phyloP scores from a whole-genome alignment of 1,284 basidiomycete genomes.

The Cryptococcus neoformans region DNA sequence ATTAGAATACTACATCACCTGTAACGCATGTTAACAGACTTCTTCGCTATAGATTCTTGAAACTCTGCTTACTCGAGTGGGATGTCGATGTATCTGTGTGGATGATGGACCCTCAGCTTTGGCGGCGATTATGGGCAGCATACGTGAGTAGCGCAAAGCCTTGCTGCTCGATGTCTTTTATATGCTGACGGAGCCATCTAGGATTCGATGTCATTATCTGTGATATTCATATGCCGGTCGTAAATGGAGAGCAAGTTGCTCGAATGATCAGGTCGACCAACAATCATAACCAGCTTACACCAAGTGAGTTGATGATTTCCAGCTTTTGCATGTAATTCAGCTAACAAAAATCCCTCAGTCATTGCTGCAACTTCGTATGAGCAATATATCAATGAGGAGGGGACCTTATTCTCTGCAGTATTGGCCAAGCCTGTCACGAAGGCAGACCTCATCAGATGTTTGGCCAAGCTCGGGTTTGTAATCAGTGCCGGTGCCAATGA shows the following conservation, averaged over 20 bases:
- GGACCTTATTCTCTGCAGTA: constrained; percentile 78
- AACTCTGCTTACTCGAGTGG: constrained; percentile 83
- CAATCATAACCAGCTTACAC: constrained; percentile 49
- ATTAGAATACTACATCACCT: background rate
- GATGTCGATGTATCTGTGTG: constrained; percentile 90
- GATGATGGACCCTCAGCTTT: constrained; percentile 95
- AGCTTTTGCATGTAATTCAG: background rate
- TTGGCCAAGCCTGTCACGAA: constrained; percentile 86
- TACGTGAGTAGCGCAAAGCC: constrained; percentile 59
- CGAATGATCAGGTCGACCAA: constrained; percentile 49
- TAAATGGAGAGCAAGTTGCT: constrained; percentile 49
- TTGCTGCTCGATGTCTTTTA: background rate
- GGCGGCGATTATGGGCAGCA: constrained; percentile 93
- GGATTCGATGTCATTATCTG: constrained; percentile 55
- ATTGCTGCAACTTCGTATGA: constrained; percentile 57
- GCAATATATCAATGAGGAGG: constrained; percentile 69
- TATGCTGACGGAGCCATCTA: constrained; percentile 6
- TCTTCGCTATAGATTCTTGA: constrained; percentile 65
- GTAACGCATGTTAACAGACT: constrained; percentile 1
- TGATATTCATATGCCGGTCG: constrained; percentile 49
- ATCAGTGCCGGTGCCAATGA: constrained; percentile 11
- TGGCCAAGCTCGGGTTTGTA: constrained; percentile 78
- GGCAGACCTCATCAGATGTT: constrained; percentile 68
- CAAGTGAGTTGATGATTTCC: constrained; percentile 32
- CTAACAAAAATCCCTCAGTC: constrained; percentile 22